A percentile compares a stretch with the other conserved stretches of the same genome.
phyloP scores from a whole-genome alignment of 2,329 filamentous ascomycete genomes.

The Tolypocladium paradoxum region DNA sequence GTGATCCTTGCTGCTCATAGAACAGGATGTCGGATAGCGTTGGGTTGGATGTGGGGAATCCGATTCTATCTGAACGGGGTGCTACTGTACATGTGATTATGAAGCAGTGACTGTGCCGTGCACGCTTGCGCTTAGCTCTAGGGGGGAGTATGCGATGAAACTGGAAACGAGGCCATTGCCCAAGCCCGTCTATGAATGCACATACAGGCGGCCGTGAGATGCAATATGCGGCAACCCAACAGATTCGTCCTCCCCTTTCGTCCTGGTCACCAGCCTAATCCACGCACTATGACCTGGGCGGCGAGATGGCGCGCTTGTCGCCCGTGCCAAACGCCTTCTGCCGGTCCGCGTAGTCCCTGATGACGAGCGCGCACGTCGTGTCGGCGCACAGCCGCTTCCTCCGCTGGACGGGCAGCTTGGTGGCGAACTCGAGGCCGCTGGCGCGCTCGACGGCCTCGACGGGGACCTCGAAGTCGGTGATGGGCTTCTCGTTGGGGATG shows the following conservation, averaged over 20 bases:
- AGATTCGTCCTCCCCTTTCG: not conserved
- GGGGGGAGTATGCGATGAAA: not conserved
- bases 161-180: not conserved
- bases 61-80: not conserved
- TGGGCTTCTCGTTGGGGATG: slow-evolving; percentile 78
- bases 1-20: not conserved
- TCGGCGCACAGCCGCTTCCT: slow-evolving; percentile 77
- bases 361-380: slow-evolving; percentile 69
- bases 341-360: slow-evolving; percentile 63
- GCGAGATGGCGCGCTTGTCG: slow-evolving; percentile 10
- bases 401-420: slow-evolving; percentile 61
- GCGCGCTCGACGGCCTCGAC: slow-evolving; percentile 87
- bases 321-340: slow-evolving; percentile 47
- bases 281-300: slow-evolving; percentile 6
- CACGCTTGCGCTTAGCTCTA: slow-evolving; percentile 45
- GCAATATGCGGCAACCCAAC: not conserved
- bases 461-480: slow-evolving; percentile 90
- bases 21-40: not conserved
- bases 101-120: not conserved
- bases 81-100: not conserved
- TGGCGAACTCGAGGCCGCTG: slow-evolving; percentile 82
- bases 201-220: not conserved
- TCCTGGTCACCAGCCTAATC: not conserved
- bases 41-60: not conserved
- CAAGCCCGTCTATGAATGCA: not conserved